phyloP scores from a whole-genome alignment of 768 basidiomycete genomes.

The Trametes maxima region DNA sequence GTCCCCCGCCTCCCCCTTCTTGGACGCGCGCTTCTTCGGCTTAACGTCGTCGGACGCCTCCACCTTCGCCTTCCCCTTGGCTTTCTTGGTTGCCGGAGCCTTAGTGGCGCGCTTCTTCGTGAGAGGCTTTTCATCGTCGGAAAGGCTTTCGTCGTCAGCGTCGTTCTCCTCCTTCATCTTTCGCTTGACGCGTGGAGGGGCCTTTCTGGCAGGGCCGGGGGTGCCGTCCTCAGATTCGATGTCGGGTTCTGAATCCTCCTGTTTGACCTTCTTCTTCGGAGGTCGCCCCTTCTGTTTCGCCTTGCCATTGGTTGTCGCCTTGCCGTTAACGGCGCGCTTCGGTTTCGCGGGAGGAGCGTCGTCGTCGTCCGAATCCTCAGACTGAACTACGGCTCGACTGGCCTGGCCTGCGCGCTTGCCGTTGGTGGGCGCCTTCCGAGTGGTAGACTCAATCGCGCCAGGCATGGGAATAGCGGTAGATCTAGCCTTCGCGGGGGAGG shows the following conservation, averaged over 20 bases:
- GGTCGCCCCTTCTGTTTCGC: slow-evolving; percentile 44
- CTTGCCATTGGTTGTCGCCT: slow-evolving; percentile 31
- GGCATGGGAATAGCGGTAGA: slow-evolving; percentile 45
- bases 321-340: slow-evolving; percentile 48
- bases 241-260: slow-evolving; percentile 34
- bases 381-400: slow-evolving; percentile 36
- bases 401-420: slow-evolving; percentile 42
- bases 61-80: slow-evolving; percentile 56
- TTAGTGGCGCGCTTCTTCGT: slow-evolving; percentile 48
- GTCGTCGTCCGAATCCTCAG: slow-evolving; percentile 45
- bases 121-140: slow-evolving; percentile 48
- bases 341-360: slow-evolving; percentile 48
- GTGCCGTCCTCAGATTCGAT: slow-evolving; percentile 35
- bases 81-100: slow-evolving; percentile 42
- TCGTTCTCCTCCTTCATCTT: slow-evolving; percentile 57
- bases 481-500: slow-evolving; percentile 62
- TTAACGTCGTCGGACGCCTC: slow-evolving; percentile 38
- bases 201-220: slow-evolving; percentile 33
- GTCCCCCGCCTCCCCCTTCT: slow-evolving; percentile 41
- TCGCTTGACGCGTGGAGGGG: slow-evolving; percentile 35
- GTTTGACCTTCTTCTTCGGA: slow-evolving; percentile 60
- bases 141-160: slow-evolving; percentile 40
- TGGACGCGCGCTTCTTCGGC: slow-evolving; percentile 41
- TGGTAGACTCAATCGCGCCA: slow-evolving; percentile 44
- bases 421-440: slow-evolving; percentile 32